A percentile compares a stretch with the other conserved stretches of the same genome.
phyloP scores from a whole-genome alignment of 257 asterid species.

The Craterostigma plantagineum region DNA sequence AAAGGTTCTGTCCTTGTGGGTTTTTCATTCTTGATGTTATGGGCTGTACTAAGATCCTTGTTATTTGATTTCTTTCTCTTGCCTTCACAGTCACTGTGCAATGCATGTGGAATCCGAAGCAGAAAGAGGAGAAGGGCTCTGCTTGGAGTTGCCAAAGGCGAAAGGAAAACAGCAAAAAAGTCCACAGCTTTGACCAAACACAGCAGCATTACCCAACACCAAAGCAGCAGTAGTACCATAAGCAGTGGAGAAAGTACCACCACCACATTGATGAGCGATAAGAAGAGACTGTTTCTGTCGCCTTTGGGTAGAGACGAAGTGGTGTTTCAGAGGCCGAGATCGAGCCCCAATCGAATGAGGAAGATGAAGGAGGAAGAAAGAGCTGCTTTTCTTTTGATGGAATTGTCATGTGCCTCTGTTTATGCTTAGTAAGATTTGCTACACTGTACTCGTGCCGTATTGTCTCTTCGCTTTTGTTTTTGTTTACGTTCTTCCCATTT shows the following conservation, averaged over 20 bases:
- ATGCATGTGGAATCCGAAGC: slow-evolving; percentile 7
- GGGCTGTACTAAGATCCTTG: neutral
- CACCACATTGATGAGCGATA: slow-evolving; percentile 5
- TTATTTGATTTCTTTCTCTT: neutral
- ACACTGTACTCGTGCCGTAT: no score
- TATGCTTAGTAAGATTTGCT: slow-evolving; percentile 34
- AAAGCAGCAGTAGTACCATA: slow-evolving; percentile 21
- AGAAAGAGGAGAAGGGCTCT: slow-evolving; percentile 6
- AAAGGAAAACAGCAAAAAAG: slow-evolving; percentile 33
- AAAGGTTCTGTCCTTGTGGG: no score
- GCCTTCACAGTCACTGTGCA: slow-evolving; percentile 7
- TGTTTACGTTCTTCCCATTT: no score
- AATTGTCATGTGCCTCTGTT: slow-evolving; percentile 76
- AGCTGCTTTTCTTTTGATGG: slow-evolving; percentile 82
- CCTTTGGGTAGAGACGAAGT: slow-evolving; percentile 53
- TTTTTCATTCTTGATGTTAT: no score
- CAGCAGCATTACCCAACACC: slow-evolving; percentile 11
- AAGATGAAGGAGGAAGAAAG: slow-evolving; percentile 76
- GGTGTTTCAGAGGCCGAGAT: slow-evolving; percentile 69
- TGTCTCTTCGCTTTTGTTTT: no score
- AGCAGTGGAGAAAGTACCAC: slow-evolving; percentile 27
- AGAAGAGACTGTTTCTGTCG: slow-evolving; percentile 16
- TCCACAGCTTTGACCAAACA: slow-evolving; percentile 10
- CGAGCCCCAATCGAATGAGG: slow-evolving; percentile 37
- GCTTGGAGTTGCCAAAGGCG: slow-evolving; percentile 3